Evolutionary conservation across 306 rosid genomes (phyloP), one percentile per base, ranked within the genome.

Genomic region (Prunus davidiana): DNA sequence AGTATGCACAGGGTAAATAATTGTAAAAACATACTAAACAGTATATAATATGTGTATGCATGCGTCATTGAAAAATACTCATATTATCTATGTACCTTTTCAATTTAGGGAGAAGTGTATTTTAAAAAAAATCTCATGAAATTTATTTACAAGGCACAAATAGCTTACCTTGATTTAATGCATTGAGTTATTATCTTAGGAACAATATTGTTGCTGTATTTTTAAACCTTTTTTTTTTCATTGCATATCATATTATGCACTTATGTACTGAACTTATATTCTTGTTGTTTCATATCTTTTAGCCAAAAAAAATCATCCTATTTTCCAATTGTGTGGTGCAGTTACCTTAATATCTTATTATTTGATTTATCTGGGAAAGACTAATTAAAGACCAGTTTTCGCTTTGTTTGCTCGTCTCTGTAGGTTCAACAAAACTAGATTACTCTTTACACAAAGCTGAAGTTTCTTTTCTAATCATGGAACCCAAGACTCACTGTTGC

Each of bases 381-480:
- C n/a, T 7, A 52, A 32, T 12, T 71, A 3, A 20, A 54, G 64
- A 19, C 62, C 75, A 3, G n/a, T 28, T 63, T 62, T 62, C 11
- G 43, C 5, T 4, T 50, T 30, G 64, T 54, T 52, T 54, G 49
- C 64, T 71, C 5, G 30, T 32, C 64, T 52, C 19, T 71, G 32
- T 54, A 71, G 64, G 75, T 32, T 50, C 74, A 32, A 71, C 50
- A 27, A 50, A 68, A 49, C 16, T 54, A 52, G 49, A 32, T 56
- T 72, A 72, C 65, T 60, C 22, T 56, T 49, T 72, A 56, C 66
- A 56, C 54, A 72, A 55, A 72, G 67, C 56, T 73, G 67, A 57
- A 22, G 56, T 43, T 67, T 24, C 45, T 24, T 41, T 72, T 8
- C 41, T 58, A 72, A 19, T 58, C 55, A 41, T 24, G 76, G 45